Conservation (phyloP, 169 alveolate genomes). For the Eimeria falciformis region DNA sequence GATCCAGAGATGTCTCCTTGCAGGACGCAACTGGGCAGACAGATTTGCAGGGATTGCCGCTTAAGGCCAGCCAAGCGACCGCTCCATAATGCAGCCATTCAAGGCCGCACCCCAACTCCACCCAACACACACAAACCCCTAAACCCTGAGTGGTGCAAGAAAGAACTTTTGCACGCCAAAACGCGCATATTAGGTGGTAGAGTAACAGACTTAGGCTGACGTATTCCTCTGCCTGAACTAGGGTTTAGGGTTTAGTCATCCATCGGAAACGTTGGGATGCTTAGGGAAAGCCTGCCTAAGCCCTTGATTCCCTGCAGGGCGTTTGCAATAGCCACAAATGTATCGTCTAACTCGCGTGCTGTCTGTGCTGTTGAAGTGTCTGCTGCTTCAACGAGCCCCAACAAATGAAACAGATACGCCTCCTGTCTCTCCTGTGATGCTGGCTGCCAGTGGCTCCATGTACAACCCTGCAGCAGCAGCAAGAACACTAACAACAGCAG, state of each 20-base stretch:
- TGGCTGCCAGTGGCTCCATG: neutral
- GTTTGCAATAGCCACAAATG: neutral
- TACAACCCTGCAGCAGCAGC: neutral
- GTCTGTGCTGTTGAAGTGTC: neutral
- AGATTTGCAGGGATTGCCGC: too few species aligned
- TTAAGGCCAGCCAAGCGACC: too few species aligned
- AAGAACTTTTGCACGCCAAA: too few species aligned
- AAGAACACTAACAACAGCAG: neutral
- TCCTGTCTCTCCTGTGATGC: neutral
- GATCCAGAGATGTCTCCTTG: too few species aligned
- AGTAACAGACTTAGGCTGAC: too few species aligned
- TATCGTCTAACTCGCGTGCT: neutral
- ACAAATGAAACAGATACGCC: neutral
- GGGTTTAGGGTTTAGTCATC: slow-evolving; percentile 41
- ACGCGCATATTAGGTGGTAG: too few species aligned
- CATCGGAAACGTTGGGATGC: neutral
- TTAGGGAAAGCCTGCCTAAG: neutral
- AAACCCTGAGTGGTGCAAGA: too few species aligned
- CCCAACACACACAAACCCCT: too few species aligned
- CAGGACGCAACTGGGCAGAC: too few species aligned
- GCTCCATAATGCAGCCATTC: too few species aligned
- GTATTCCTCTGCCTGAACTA: too few species aligned
- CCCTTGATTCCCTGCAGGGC: neutral
- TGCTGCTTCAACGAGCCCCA: slow-evolving; percentile 29
- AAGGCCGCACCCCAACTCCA: too few species aligned